Percentiles rank a stretch among this genome's conserved stretches.
phyloP scores from a whole-genome alignment of 192 early-diverging fungal genomes.

The Entomortierella chlamydospora region DNA sequence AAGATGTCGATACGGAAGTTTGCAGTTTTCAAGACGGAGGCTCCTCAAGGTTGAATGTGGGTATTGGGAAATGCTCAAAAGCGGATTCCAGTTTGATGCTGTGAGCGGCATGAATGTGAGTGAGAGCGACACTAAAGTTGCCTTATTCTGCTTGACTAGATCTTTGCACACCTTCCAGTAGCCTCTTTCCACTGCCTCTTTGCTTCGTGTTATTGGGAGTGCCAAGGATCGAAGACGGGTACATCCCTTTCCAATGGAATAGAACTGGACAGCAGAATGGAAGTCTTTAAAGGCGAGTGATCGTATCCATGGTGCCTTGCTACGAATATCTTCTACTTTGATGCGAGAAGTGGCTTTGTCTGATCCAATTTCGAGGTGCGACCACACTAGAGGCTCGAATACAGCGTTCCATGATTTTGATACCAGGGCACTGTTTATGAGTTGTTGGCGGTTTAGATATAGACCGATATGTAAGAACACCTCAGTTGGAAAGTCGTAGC shows the following conservation, averaged over 20 bases:
- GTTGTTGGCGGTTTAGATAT: neutral
- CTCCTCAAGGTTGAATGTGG: neutral
- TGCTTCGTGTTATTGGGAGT: neutral
- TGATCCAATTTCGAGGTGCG: neutral
- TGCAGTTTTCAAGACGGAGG: neutral
- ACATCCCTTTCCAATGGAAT: neutral
- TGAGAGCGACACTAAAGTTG: neutral
- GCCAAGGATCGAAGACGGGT: neutral
- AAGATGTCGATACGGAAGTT: neutral
- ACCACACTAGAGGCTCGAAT: neutral
- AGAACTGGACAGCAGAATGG: neutral
- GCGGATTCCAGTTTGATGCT: neutral
- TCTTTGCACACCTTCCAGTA: neutral
- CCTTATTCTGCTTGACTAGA: neutral
- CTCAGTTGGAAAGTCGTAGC: neutral
- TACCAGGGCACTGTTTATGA: neutral
- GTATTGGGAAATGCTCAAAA: neutral
- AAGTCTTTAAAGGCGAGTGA: neutral
- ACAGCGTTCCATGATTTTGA: slow-evolving; percentile 1
- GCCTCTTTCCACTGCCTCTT: neutral
- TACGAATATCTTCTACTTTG: neutral
- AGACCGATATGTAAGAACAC: neutral
- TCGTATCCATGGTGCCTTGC: neutral
- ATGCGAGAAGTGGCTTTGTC: neutral
- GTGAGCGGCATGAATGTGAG: neutral